Base-by-base conservation (phyloP, 805 yeast genomes). In the Isabelozyma heimii region DNA sequence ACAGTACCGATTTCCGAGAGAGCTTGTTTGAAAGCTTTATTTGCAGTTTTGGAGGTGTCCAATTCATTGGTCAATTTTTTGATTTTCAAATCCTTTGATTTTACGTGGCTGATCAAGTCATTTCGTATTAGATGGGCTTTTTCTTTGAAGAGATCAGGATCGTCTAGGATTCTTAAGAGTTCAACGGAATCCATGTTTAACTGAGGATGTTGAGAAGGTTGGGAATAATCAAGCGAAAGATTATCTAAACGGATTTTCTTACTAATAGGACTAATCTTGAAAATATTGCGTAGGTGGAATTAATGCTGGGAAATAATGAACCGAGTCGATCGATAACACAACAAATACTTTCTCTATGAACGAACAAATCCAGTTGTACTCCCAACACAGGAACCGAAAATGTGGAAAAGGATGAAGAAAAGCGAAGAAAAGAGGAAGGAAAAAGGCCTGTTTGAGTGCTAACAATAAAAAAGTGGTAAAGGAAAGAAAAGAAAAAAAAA, bases 1-100 rank as follows among this genome's bases (percentile, higher is more conserved):
- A 89, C 95, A 37, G 89, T 86, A 26, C 95, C 95, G 30, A 89
- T 87, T 59, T 89, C 95, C 48, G 82, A 78, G 33, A 87, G 69
- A 4, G 91, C 91, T 59, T 80, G 79, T 58, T 82, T 84, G 59
- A 82, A 84, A 4, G 91, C 91, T 48, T 81, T 77, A 65, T 87
- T 87, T 43, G 90, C 89, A 37, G 66, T 61, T 48, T 62, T 63
- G 20, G 70, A 66, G 1, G 73, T 63, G 37, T 66, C 70, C 37
- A 70, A 61, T 42, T 72, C 75, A 35, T 62, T 50, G 20, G 60
- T 55, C 40, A 70, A 53, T 8, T 61, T 59, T 27, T 51, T 49
- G 37, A 69, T 63, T 20, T 60, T 54, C 9, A 47, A 45, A 48
- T 72, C 70, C 47, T 72, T 76, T 12, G 55, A 43, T 38, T 58